Base-by-base conservation (phyloP, 2,329 filamentous ascomycete species). In the Fonsecaea erecta region DNA sequence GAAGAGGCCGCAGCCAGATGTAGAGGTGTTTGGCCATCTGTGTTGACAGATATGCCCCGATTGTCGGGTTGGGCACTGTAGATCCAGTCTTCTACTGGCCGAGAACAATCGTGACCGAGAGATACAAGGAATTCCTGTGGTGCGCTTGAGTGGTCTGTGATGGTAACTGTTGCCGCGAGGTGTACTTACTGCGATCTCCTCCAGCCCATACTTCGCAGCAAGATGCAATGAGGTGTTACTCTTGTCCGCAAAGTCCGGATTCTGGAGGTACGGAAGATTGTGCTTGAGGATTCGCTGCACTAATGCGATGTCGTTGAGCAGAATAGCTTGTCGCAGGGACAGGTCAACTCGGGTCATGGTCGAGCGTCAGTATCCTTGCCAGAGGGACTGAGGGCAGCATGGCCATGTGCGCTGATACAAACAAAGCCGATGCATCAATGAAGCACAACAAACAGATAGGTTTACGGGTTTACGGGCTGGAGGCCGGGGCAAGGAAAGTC, bases 201-300 rank as follows among this genome's bases (percentile, higher is more conserved):
- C 81, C 74, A 89, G 85, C 59, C 92, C 92, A 63, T 92, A 82
- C 7, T 86, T 86, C 11, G 90, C 90, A 51, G 92, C 91, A 1
- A 96, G 84, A 76, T 96, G 92, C 43, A 97, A 84, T 69, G 88
- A 92, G 1, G 92, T 94, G 79, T 96, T 95, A 76, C 90, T 90
- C 70, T 91, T 88, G 67, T 88, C 83, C 3, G 87, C 85, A 71
- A 86, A 85, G 77, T 96, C 91, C 1, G 92, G 91, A 74, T 96
- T 96, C 73, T 89, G 88, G 30, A 96, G 82, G 68, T 90, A 85
- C 18, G 80, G 75, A 0, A 90, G 90, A 74, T 94, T 88, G 65
- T 88, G 88, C 69, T 84, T 85, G 70, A 96, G 83, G 75, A 96
- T 93, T 75, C 92, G 90, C 71, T 84, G 80, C 71, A 93, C 89